Evolutionary conservation across 164 flowering plant species (phyloP).

Genomic region (Berberis thunbergii): DNA sequence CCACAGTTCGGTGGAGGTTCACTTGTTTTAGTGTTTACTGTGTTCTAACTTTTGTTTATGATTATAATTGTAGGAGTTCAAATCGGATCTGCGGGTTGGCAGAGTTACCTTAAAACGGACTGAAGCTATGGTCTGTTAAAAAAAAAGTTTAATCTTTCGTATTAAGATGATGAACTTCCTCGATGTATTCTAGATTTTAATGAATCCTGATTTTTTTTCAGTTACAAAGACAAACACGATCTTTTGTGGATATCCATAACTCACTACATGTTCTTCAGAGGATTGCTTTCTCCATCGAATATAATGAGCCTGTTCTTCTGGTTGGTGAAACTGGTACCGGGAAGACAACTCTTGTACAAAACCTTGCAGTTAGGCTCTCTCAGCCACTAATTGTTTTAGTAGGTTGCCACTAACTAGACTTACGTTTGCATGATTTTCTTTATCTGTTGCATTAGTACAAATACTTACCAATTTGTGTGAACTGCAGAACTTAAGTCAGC

Average conservation of each 20-base stretch:
- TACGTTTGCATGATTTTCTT: neutral
- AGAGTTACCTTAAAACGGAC: conserved; percentile 36
- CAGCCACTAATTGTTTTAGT: conserved; percentile 91
- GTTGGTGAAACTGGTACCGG: conserved; percentile 99
- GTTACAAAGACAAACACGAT: conserved; percentile 25
- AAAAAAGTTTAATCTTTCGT: conserved; percentile 8
- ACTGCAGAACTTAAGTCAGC: conserved; percentile 91
- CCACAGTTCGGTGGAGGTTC: conserved; percentile 36
- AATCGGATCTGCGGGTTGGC: conserved; percentile 48
- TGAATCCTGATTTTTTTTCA: conserved; percentile 14
- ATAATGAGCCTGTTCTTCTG: conserved; percentile 88
- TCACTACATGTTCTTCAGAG: conserved; percentile 68
- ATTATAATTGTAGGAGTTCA: conserved; percentile 31
- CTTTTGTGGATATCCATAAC: conserved; percentile 63
- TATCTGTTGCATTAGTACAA: neutral
- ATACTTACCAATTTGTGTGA: conserved; percentile 1
- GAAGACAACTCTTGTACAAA: conserved; percentile 92
- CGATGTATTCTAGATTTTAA: neutral
- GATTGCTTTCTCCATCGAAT: conserved; percentile 76
- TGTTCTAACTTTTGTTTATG: neutral
- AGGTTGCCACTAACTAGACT: conserved; percentile 11
- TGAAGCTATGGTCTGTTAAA: conserved; percentile 20
- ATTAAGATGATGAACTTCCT: neutral
- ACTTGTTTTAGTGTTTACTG: neutral
- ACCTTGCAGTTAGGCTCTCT: too few species aligned